phyloP scores from a whole-genome alignment of 2,329 filamentous ascomycete genomes.

The Delphinella strobiligena region DNA sequence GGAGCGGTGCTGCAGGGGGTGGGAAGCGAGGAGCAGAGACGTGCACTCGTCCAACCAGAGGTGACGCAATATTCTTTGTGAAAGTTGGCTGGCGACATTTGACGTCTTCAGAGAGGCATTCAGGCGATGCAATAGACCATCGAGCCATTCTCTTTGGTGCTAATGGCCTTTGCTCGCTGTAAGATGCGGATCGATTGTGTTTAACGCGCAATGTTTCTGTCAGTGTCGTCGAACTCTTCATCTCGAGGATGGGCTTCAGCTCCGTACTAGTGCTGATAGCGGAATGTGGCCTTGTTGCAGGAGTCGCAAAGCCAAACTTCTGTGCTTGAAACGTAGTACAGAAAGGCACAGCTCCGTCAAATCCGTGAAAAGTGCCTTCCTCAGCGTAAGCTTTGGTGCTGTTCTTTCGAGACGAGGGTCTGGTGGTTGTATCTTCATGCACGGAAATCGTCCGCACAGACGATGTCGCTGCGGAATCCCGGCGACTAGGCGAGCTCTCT shows the following conservation, averaged over 20 bases:
- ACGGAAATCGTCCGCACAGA: constrained; percentile 1
- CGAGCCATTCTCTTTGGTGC: constrained; percentile 7
- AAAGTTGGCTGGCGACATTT: constrained; percentile 3
- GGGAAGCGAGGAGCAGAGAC: constrained; percentile 7
- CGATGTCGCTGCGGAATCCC: constrained; percentile 7
- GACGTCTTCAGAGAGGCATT: constrained; percentile 2
- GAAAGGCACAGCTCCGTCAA: constrained; percentile 7
- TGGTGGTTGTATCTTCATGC: not conserved
- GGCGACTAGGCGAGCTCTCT: constrained; percentile 4
- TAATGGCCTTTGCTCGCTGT: not conserved
- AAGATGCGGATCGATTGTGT: not conserved
- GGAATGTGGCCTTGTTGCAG: not conserved
- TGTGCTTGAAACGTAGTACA: no score
- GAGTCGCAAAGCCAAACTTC: not conserved
- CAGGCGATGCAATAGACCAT: constrained; percentile 18
- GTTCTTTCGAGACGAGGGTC: not conserved
- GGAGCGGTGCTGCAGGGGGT: constrained; percentile 6
- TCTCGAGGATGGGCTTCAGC: not conserved
- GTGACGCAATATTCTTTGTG: constrained; percentile 1
- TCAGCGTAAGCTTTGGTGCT: constrained; percentile 5
- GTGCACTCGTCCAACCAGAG: constrained; percentile 3
- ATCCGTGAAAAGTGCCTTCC: constrained; percentile 6
- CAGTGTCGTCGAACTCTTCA: no score
- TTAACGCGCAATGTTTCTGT: no score
- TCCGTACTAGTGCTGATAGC: not conserved